Conservation (phyloP, 768 basidiomycete species). For the Trametes villosa region DNA sequence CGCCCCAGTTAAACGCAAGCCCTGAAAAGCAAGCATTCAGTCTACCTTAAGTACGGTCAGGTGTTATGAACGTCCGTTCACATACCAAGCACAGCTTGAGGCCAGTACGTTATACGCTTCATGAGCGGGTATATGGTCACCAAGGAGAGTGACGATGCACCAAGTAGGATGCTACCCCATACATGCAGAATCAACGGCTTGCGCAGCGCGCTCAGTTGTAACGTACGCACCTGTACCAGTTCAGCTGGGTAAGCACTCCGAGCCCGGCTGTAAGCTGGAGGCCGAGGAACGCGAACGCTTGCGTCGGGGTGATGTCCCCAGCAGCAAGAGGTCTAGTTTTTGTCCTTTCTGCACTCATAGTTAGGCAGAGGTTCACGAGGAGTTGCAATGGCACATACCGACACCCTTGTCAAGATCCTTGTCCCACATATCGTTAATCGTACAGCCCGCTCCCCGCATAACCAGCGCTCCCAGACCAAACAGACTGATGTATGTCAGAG, state of each 20-base stretch:
- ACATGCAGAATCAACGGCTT: neutral
- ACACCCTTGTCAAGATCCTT: constrained; percentile 88
- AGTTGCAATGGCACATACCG: constrained; percentile 51
- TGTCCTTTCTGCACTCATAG: constrained; percentile 70
- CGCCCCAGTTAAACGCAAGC: constrained; percentile 97
- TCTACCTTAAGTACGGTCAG: neutral
- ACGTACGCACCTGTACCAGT: constrained; percentile 88
- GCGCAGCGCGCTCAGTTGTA: no score
- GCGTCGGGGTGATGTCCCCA: constrained; percentile 74
- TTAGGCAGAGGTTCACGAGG: neutral
- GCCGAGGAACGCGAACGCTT: constrained; percentile 83
- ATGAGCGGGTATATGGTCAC: constrained; percentile 93
- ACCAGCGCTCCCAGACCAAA: constrained; percentile 91
- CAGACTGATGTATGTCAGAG: constrained; percentile 75
- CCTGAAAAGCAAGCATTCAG: constrained; percentile 53
- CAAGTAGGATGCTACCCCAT: constrained; percentile 75
- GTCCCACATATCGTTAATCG: constrained; percentile 99
- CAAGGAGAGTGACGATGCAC: constrained; percentile 87
- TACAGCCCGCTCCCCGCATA: constrained; percentile 98
- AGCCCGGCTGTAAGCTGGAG: constrained; percentile 82
- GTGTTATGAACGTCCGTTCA: no score
- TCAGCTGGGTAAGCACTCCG: constrained; percentile 85
- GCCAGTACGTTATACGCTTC: constrained; percentile 98
- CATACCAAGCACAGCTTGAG: constrained; percentile 90
- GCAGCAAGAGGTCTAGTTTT: constrained; percentile 84